These are phyloP conservation scores for Leptomonas seymouri DNA, from an alignment of 208 protist species.

Conservation along the genomic window DNA sequence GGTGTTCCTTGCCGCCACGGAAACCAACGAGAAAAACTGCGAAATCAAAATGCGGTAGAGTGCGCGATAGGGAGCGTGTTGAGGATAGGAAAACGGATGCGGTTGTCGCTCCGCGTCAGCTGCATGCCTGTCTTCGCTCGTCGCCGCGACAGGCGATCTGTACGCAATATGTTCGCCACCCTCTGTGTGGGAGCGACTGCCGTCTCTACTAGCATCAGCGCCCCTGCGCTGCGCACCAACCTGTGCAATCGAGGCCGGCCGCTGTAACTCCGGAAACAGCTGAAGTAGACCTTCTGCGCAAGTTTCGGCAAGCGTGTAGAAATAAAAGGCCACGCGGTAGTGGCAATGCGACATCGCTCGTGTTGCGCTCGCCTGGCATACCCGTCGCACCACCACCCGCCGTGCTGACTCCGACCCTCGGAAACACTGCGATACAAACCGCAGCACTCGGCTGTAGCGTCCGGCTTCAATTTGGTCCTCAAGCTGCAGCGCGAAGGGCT, in stretches of 20 bases:
- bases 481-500: constrained; percentile 21
- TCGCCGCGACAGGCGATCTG: neutral
- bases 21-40: constrained; percentile 13
- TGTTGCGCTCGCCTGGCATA: constrained; percentile 19
- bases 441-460: constrained; percentile 21
- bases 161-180: neutral
- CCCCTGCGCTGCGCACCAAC: neutral
- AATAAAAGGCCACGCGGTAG: constrained; percentile 25
- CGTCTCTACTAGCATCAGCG: neutral
- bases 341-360: constrained; percentile 21
- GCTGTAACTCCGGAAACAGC: constrained; percentile 23
- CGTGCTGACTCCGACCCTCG: constrained; percentile 11
- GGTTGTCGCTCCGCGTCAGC: neutral
- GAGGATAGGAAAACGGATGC: constrained; percentile 16
- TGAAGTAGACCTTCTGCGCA: constrained; percentile 14
- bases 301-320: constrained; percentile 8
- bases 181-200: neutral
- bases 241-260: neutral
- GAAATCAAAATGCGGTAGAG: constrained; percentile 24
- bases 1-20: neutral
- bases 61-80: constrained; percentile 17
- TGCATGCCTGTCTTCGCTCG: neutral
- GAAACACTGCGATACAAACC: constrained; percentile 25
- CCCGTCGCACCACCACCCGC: constrained; percentile 14
- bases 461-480: constrained; percentile 23